Evolutionary conservation across 352 stramenopile genomes (phyloP).

Genomic region (Globisporangium yorkense): DNA sequence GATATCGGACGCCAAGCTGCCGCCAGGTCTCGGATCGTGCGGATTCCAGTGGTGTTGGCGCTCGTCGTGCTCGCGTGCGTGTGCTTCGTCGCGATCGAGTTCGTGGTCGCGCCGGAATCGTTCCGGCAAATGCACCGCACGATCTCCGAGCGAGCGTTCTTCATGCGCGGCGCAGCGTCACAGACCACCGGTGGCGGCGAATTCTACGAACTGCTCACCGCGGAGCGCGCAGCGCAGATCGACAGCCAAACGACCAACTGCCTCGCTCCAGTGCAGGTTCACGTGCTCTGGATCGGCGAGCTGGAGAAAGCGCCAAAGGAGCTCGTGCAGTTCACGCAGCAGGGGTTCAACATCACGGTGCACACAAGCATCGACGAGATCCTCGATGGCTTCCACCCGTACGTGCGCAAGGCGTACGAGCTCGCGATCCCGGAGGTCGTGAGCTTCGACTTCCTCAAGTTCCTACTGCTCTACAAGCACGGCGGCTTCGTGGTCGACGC

Average conservation of each 20-base stretch:
- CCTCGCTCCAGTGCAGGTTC: slow-evolving; percentile 3
- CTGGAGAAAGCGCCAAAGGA: background rate
- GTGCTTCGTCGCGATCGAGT: too few species aligned
- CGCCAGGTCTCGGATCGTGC: too few species aligned
- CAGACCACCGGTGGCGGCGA: too few species aligned
- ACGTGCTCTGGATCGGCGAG: slow-evolving; percentile 14
- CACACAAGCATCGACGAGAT: slow-evolving; percentile 8
- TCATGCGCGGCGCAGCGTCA: too few species aligned
- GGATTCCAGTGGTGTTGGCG: too few species aligned
- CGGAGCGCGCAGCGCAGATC: slow-evolving; percentile 1
- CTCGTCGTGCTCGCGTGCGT: too few species aligned
- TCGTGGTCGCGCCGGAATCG: too few species aligned
- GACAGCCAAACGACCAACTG: background rate
- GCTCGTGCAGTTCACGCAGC: background rate
- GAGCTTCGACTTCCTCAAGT: slow-evolving; percentile 14
- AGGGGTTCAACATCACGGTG: slow-evolving; percentile 10
- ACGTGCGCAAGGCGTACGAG: slow-evolving; percentile 8
- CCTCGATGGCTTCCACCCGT: slow-evolving; percentile 10
- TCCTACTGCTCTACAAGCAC: slow-evolving; percentile 14
- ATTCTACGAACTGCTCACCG: too few species aligned
- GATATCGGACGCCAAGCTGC: too few species aligned
- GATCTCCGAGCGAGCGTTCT: too few species aligned
- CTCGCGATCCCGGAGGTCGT: slow-evolving; percentile 11
- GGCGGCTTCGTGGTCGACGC: slow-evolving; percentile 11
- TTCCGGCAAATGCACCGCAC: too few species aligned